phyloP scores from a whole-genome alignment of 2,329 filamentous ascomycete species.

The Trichoderma breve region DNA sequence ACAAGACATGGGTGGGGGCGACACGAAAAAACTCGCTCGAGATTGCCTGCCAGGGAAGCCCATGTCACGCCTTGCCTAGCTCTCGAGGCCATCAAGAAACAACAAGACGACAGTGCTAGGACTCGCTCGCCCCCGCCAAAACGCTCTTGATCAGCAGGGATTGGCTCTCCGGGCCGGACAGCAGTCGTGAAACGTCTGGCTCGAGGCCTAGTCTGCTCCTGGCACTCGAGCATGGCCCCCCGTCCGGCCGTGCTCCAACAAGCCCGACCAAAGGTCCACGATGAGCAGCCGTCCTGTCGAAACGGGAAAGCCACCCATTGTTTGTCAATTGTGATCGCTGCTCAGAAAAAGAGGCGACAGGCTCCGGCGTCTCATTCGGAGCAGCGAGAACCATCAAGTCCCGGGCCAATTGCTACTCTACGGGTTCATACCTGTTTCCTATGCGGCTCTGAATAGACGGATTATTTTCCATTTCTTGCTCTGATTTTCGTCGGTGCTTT shows the following conservation, averaged over 20 bases:
- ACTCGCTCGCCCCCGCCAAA: background rate
- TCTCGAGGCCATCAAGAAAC: background rate
- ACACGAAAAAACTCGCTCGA: constrained; percentile 10
- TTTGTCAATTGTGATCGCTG: constrained; percentile 1
- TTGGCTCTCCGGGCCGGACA: constrained; percentile 17
- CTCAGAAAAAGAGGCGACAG: constrained; percentile 4
- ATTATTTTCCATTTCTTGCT: background rate
- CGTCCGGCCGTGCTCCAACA: background rate
- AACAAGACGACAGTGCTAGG: background rate
- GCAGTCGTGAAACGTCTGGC: constrained; percentile 19
- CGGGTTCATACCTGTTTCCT: background rate
- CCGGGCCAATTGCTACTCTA: background rate
- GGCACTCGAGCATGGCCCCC: background rate
- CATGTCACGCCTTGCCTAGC: background rate
- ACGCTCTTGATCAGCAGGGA: constrained; percentile 16
- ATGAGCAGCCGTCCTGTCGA: background rate
- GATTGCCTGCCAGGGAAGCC: constrained; percentile 5
- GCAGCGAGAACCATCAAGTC: background rate
- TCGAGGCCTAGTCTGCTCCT: constrained; percentile 6
- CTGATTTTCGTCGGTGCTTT: background rate
- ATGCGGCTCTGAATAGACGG: background rate
- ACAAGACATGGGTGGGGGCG: background rate
- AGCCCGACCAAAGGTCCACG: background rate
- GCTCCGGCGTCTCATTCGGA: background rate
- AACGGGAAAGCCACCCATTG: constrained; percentile 1